A percentile compares a stretch with the other conserved stretches of the same genome.
Evolutionary conservation across 345 rosid species (phyloP).

Genomic region (Pseudoturritis turrita): DNA sequence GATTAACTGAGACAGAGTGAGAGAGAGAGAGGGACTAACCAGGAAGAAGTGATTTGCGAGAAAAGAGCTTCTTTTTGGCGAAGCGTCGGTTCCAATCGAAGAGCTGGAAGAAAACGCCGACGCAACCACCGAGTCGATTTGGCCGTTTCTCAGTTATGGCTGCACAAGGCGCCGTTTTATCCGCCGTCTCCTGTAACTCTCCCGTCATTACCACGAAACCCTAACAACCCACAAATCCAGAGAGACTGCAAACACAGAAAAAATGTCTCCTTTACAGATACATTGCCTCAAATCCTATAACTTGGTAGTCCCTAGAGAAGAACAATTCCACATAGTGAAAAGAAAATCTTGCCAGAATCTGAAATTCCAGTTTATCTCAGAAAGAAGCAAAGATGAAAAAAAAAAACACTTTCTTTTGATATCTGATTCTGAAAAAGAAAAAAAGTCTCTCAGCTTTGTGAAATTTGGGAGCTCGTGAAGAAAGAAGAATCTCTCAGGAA

Average conservation of each 20-base stretch:
- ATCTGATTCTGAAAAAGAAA: not conserved
- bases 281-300: not conserved
- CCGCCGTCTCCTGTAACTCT: slow-evolving; percentile 48
- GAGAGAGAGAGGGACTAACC: slow-evolving; percentile 32
- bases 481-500: slow-evolving; percentile 6
- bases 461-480: slow-evolving; percentile 13
- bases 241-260: not conserved
- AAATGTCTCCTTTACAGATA: slow-evolving; percentile 9
- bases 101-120: slow-evolving; percentile 85
- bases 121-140: slow-evolving; percentile 74
- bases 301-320: not conserved
- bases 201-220: slow-evolving; percentile 19
- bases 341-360: not conserved
- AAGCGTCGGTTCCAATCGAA: slow-evolving; percentile 86
- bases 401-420: not conserved
- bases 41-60: slow-evolving; percentile 71
- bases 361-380: not conserved
- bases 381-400: not conserved
- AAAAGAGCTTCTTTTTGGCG: slow-evolving; percentile 78
- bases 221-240: not conserved
- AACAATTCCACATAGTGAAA: not conserved
- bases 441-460: slow-evolving; percentile 11
- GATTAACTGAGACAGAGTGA: not conserved
- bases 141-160: slow-evolving; percentile 68
- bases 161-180: slow-evolving; percentile 37